Conservation (phyloP, 176 grass and related monocot species). For the Oropetium thomaeum region DNA sequence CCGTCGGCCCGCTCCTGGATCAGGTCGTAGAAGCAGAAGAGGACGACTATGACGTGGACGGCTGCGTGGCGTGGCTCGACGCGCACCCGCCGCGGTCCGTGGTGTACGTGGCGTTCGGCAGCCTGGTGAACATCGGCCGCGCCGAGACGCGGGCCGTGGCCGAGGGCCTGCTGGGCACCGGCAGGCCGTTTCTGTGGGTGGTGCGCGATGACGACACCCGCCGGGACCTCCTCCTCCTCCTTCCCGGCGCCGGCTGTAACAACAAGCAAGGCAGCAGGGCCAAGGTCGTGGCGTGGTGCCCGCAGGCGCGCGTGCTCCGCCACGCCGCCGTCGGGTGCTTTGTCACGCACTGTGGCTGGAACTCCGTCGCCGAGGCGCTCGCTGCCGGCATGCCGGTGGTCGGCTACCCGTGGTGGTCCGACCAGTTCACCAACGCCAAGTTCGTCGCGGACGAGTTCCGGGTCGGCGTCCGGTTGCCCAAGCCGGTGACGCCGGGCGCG, state of each 20-base stretch:
- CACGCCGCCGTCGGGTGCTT: slow-evolving; percentile 55
- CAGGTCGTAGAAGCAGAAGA: not conserved
- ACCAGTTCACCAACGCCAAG: slow-evolving; percentile 58
- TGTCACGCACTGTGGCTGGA: slow-evolving; percentile 77
- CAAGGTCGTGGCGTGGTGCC: slow-evolving; percentile 41
- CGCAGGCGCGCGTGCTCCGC: slow-evolving; percentile 41
- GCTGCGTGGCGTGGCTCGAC: slow-evolving; percentile 51
- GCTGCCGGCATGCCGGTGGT: slow-evolving; percentile 50
- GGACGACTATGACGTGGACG: not conserved
- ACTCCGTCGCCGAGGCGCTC: slow-evolving; percentile 55
- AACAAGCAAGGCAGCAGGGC: not conserved
- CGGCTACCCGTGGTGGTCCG: slow-evolving; percentile 56
- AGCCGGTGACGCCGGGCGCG: slow-evolving; percentile 11
- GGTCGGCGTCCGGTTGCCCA: slow-evolving; percentile 42
- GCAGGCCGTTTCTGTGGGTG: slow-evolving; percentile 56
- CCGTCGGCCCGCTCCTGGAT: slow-evolving; percentile 54
- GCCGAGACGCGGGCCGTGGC: slow-evolving; percentile 45
- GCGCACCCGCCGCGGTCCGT: slow-evolving; percentile 11
- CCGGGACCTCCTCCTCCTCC: not conserved
- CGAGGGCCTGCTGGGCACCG: slow-evolving; percentile 9
- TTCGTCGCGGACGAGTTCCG: slow-evolving; percentile 39
- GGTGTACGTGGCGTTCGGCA: slow-evolving; percentile 64
- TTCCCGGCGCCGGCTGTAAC: not conserved
- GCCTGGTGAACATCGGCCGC: slow-evolving; percentile 38
- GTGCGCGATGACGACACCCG: slow-evolving; percentile 30